A percentile compares a stretch with the other conserved stretches of the same genome.
These are phyloP conservation scores for Triticum aestivum DNA, from an alignment of 176 grass and related monocot species.

Conservation along the genomic window DNA sequence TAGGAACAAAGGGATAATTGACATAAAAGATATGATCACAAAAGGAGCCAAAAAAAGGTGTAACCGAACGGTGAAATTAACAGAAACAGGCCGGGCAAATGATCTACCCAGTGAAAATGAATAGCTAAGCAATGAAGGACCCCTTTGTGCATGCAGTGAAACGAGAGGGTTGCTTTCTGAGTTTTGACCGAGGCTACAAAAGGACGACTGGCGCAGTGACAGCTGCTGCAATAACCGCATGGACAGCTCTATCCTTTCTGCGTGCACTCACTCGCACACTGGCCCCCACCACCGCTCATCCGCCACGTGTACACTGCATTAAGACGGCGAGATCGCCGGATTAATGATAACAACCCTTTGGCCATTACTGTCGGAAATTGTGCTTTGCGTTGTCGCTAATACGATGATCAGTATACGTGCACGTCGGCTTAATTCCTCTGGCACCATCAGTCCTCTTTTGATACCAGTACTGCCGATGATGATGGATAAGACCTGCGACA, in stretches of 20 bases:
- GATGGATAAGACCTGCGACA: background rate
- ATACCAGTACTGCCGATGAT: background rate
- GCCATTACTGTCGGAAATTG: conserved; percentile 26
- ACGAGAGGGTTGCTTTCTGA: conserved; percentile 5
- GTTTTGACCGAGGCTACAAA: background rate
- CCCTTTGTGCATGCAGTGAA: background rate
- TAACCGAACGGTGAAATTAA: no score
- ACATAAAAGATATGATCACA: no score
- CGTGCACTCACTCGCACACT: background rate
- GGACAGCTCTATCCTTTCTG: conserved; percentile 42
- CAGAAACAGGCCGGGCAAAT: no score
- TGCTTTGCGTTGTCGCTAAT: conserved; percentile 4
- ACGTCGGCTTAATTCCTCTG: conserved; percentile 32
- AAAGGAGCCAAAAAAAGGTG: no score
- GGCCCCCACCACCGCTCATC: conserved; percentile 19
- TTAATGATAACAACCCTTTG: conserved; percentile 17
- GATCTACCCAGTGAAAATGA: background rate
- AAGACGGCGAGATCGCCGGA: background rate
- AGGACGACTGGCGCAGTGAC: conserved; percentile 34
- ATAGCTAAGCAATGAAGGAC: background rate
- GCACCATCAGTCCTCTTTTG: background rate
- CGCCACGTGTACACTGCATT: conserved; percentile 28
- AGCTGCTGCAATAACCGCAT: conserved; percentile 34
- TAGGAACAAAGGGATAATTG: no score
- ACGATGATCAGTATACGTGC: conserved; percentile 23